phyloP scores from a whole-genome alignment of 768 basidiomycete genomes.

The Dictyophora rubrovolvata region DNA sequence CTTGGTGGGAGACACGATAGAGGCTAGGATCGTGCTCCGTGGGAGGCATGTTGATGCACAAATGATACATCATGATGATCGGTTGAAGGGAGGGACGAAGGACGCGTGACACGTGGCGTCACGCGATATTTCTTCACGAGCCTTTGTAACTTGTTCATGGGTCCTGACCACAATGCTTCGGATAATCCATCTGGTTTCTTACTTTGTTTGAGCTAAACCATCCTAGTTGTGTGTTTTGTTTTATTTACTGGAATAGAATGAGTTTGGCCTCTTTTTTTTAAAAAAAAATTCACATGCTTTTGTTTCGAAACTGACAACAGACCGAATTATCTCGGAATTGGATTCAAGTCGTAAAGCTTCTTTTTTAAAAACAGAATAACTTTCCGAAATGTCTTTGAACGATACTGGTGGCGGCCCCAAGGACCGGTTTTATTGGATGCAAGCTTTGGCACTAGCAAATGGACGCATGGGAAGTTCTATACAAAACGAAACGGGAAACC shows the following conservation, averaged over 20 bases:
- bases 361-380: background rate
- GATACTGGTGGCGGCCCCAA: too few species aligned
- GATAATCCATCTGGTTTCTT: background rate
- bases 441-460: background rate
- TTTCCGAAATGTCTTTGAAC: background rate
- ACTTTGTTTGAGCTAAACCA: background rate
- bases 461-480: background rate
- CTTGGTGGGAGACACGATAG: conserved; percentile 11
- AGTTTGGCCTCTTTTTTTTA: background rate
- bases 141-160: too few species aligned
- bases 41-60: too few species aligned
- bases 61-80: conserved; percentile 5
- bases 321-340: background rate
- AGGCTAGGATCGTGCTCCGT: conserved; percentile 27
- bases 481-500: background rate
- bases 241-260: background rate
- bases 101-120: background rate
- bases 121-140: conserved; percentile 28
- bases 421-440: too few species aligned
- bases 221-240: background rate
- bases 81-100: too few species aligned
- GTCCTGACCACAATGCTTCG: conserved; percentile 4
- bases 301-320: background rate
- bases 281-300: background rate
- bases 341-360: background rate